Evolutionary conservation across 768 basidiomycete genomes (phyloP).

Genomic region (Exidia glandulosa): DNA sequence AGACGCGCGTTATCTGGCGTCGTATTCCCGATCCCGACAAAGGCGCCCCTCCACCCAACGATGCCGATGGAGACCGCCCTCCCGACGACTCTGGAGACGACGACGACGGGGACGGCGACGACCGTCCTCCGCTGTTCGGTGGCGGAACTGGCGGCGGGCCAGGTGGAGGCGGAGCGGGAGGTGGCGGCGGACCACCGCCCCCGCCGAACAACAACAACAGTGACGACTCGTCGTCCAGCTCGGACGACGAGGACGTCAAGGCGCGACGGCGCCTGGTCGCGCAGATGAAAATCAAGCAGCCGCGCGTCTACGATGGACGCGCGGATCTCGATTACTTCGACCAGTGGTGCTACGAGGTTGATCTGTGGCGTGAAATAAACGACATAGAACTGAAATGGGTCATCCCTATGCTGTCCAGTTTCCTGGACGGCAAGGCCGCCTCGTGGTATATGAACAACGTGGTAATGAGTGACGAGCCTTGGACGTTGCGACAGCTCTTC

Average conservation of each 20-base stretch:
- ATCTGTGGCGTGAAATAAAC: background rate
- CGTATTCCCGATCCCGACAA: no score
- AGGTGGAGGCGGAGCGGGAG: no score
- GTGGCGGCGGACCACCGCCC: background rate
- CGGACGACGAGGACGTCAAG: background rate
- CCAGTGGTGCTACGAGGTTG: background rate
- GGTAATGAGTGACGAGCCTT: conserved; percentile 12
- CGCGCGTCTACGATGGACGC: background rate
- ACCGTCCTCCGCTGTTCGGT: no score
- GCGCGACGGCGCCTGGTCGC: background rate
- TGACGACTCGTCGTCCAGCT: no score
- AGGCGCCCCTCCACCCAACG: no score
- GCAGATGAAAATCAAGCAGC: conserved; percentile 1
- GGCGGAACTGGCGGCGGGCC: no score
- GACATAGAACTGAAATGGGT: background rate
- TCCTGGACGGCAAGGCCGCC: conserved; percentile 20
- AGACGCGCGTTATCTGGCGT: no score
- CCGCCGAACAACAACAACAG: no score
- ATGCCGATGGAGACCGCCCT: no score
- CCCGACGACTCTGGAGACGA: no score
- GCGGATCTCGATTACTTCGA: background rate
- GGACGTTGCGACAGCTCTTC: conserved; percentile 21
- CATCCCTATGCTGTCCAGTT: conserved; percentile 5
- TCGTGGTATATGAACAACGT: conserved; percentile 25
- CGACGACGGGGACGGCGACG: no score